These are phyloP conservation scores for Leptodontidium sp. DNA, from an alignment of 2,329 filamentous ascomycete genomes.

Conservation along the genomic window DNA sequence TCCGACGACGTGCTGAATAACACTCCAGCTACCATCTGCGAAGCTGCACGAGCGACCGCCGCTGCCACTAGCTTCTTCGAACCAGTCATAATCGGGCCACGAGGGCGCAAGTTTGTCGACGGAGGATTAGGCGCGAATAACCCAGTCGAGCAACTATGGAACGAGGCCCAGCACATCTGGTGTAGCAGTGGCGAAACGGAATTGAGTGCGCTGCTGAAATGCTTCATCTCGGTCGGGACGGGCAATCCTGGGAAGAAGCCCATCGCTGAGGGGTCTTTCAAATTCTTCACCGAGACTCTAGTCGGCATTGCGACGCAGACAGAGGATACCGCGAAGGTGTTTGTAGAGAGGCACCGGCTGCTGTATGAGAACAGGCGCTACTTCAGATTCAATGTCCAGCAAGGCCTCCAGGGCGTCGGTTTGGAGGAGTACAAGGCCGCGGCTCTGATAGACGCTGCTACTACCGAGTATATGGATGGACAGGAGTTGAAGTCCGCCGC, in stretches of 20 bases:
- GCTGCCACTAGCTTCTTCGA: slow-evolving; percentile 31
- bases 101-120: slow-evolving; percentile 28
- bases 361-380: slow-evolving; percentile 26
- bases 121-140: slow-evolving; percentile 30
- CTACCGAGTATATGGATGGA: slow-evolving; percentile 29
- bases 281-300: slow-evolving; percentile 27
- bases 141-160: slow-evolving; percentile 25
- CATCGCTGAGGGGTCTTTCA: slow-evolving; percentile 21
- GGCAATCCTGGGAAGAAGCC: slow-evolving; percentile 27
- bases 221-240: slow-evolving; percentile 27
- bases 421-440: slow-evolving; percentile 25
- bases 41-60: slow-evolving; percentile 31
- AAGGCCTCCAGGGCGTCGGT: slow-evolving; percentile 26
- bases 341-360: slow-evolving; percentile 23
- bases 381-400: slow-evolving; percentile 31
- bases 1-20: slow-evolving; percentile 24
- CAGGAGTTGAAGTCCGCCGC: slow-evolving; percentile 24
- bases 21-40: slow-evolving; percentile 23
- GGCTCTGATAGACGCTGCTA: slow-evolving; percentile 25
- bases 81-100: slow-evolving; percentile 28
- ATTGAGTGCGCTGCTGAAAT: slow-evolving; percentile 24
- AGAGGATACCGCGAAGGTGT: slow-evolving; percentile 28
- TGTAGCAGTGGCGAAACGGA: slow-evolving; percentile 10
- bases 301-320: neutral
- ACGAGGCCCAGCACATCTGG: slow-evolving; percentile 28